phyloP scores from a whole-genome alignment of 2,329 filamentous ascomycete genomes.

The Cladophialophora carrionii region DNA sequence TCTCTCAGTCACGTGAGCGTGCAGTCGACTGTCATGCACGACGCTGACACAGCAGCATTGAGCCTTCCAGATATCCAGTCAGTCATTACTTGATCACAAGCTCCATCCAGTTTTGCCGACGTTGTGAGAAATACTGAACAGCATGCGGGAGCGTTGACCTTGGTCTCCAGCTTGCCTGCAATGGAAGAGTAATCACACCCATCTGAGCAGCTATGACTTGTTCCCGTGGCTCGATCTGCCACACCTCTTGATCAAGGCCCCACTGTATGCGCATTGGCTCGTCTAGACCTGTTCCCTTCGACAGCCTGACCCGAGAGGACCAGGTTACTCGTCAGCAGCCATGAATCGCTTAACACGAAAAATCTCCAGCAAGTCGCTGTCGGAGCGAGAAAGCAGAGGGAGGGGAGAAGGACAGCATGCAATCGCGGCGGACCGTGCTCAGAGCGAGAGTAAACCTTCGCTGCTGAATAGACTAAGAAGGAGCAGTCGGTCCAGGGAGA shows the following conservation, averaged over 20 bases:
- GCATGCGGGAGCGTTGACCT: background rate
- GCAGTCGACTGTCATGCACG: conserved; percentile 1
- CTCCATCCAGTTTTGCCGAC: conserved; percentile 1
- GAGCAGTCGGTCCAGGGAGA: conserved; percentile 21
- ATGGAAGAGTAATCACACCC: background rate
- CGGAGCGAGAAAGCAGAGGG: conserved; percentile 12
- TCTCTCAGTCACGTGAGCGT: conserved; percentile 14
- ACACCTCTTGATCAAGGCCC: background rate
- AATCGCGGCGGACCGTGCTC: conserved; percentile 8
- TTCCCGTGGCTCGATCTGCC: background rate
- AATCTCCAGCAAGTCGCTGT: conserved; percentile 18
- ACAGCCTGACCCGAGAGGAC: background rate
- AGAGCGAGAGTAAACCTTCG: conserved; percentile 20
- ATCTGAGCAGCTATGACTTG: background rate
- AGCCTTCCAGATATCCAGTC: background rate
- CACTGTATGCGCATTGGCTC: background rate
- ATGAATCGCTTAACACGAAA: conserved; percentile 23
- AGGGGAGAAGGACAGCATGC: conserved; percentile 2
- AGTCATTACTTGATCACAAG: conserved; percentile 13
- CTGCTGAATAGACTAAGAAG: conserved; percentile 21
- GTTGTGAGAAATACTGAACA: background rate
- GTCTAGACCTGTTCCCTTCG: background rate
- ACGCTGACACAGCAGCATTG: conserved; percentile 19
- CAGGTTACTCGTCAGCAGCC: conserved; percentile 9
- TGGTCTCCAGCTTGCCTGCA: background rate